Conservation (phyloP, 2,329 filamentous ascomycete species). For the Fusarium foetens region DNA sequence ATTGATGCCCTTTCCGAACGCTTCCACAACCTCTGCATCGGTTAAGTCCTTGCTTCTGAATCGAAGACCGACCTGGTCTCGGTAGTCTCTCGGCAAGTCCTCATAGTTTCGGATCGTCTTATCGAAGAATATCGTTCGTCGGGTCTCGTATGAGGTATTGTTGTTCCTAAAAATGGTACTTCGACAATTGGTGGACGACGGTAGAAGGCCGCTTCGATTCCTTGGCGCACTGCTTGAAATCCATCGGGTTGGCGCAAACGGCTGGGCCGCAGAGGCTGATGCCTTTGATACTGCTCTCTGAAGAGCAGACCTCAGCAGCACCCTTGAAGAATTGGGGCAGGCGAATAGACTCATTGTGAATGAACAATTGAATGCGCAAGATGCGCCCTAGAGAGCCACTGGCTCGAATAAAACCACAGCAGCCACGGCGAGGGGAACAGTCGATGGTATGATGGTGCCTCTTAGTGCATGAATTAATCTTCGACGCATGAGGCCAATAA, state of each 20-base stretch:
- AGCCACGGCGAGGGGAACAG: slow-evolving; percentile 15
- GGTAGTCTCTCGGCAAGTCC: slow-evolving; percentile 67
- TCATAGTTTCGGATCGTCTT: slow-evolving; percentile 63
- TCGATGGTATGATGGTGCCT: slow-evolving; percentile 35
- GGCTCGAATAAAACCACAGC: slow-evolving; percentile 34
- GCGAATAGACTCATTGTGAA: slow-evolving; percentile 45
- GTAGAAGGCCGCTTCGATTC: slow-evolving; percentile 9
- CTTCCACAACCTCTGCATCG: slow-evolving; percentile 55
- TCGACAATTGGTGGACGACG: slow-evolving; percentile 17
- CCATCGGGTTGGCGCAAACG: slow-evolving; percentile 41
- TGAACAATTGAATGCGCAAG: slow-evolving; percentile 32
- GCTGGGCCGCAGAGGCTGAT: slow-evolving; percentile 23
- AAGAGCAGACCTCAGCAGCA: slow-evolving; percentile 45
- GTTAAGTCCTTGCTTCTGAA: slow-evolving; percentile 64
- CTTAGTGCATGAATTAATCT: slow-evolving; percentile 44
- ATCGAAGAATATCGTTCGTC: slow-evolving; percentile 50
- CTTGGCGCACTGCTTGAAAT: slow-evolving; percentile 30
- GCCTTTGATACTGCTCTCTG: slow-evolving; percentile 39
- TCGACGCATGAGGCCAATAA: slow-evolving; percentile 33
- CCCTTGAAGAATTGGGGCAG: slow-evolving; percentile 46
- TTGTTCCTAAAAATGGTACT: slow-evolving; percentile 19
- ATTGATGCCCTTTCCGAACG: slow-evolving; percentile 63
- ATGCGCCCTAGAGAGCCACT: slow-evolving; percentile 40
- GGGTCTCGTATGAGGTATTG: slow-evolving; percentile 34
- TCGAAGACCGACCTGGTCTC: slow-evolving; percentile 63